These are phyloP conservation scores for Fusarium piperis DNA, from an alignment of 2,329 filamentous ascomycete genomes.

Conservation along the genomic window DNA sequence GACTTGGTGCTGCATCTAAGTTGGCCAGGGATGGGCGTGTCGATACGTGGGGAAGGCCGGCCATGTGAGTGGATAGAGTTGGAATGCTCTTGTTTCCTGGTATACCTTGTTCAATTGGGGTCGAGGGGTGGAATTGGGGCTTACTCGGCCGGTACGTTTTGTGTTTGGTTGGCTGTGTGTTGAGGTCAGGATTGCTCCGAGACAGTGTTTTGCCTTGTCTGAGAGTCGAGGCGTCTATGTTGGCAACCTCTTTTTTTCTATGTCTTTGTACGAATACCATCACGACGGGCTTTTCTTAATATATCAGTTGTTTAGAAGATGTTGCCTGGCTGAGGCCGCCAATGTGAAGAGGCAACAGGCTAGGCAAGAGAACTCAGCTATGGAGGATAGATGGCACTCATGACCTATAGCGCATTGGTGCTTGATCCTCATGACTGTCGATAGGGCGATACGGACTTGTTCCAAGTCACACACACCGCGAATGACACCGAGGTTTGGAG, in stretches of 20 bases:
- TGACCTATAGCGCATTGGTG: not conserved
- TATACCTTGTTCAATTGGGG: conserved; percentile 12
- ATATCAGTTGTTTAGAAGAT: not conserved
- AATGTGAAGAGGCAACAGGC: no score
- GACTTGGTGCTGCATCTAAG: conserved; percentile 1
- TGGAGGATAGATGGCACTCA: not conserved
- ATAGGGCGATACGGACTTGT: not conserved
- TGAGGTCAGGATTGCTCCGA: conserved; percentile 1
- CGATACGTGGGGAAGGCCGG: not conserved
- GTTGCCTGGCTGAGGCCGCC: not conserved
- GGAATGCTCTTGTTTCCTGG: conserved; percentile 25
- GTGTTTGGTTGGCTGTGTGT: conserved; percentile 1
- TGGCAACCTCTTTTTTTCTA: conserved; percentile 4
- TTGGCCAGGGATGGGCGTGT: conserved; percentile 15
- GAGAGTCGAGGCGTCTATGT: not conserved
- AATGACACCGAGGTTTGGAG: not conserved
- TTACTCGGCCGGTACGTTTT: not conserved
- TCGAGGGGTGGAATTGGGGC: conserved; percentile 15
- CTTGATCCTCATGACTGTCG: not conserved
- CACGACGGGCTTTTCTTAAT: not conserved
- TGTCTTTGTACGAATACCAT: conserved; percentile 19
- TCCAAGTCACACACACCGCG: not conserved
- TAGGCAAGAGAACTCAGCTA: not conserved
- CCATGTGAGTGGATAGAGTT: conserved; percentile 25
- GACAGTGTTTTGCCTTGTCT: not conserved